A percentile compares a stretch with the other conserved stretches of the same genome.
Evolutionary conservation across 352 stramenopile species (phyloP).

Genomic region (Globisporangium abappressorium): DNA sequence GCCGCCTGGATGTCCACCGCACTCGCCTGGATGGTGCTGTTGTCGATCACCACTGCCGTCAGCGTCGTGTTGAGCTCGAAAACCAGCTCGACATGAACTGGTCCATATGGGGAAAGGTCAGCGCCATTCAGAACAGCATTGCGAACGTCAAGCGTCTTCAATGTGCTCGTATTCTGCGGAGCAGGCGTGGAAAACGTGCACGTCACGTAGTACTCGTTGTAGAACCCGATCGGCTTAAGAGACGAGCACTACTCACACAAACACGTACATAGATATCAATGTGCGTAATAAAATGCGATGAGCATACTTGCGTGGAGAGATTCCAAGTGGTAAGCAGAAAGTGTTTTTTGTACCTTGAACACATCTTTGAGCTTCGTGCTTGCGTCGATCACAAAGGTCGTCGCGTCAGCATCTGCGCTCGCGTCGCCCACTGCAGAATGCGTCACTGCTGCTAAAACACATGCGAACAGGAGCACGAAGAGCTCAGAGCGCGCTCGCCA

Average conservation of each 20-base stretch:
- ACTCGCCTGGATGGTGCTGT: conserved; percentile 51
- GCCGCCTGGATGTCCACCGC: conserved; percentile 56
- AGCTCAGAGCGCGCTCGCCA: neutral
- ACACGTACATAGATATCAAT: neutral
- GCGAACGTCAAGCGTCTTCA: conserved; percentile 41
- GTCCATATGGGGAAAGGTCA: conserved; percentile 28
- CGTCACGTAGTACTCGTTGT: conserved; percentile 83
- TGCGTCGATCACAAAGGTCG: conserved; percentile 50
- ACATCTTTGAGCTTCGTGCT: conserved; percentile 48
- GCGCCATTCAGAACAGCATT: conserved; percentile 44
- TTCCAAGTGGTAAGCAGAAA: neutral
- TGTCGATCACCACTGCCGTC: conserved; percentile 35
- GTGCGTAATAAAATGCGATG: neutral
- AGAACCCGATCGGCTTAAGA: conserved; percentile 64
- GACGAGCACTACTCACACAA: conserved; percentile 45
- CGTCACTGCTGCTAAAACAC: neutral
- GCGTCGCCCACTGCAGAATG: neutral
- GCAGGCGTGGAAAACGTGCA: conserved; percentile 44
- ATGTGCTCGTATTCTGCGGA: conserved; percentile 18
- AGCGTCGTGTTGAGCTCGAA: conserved; percentile 39
- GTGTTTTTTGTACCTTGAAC: conserved; percentile 24
- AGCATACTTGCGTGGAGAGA: neutral
- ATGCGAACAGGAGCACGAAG: conserved; percentile 3
- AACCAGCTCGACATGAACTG: conserved; percentile 51
- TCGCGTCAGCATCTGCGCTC: conserved; percentile 10